Evolutionary conservation across 2,329 filamentous ascomycete genomes (phyloP).

Genomic region (Aureobasidium sp.): DNA sequence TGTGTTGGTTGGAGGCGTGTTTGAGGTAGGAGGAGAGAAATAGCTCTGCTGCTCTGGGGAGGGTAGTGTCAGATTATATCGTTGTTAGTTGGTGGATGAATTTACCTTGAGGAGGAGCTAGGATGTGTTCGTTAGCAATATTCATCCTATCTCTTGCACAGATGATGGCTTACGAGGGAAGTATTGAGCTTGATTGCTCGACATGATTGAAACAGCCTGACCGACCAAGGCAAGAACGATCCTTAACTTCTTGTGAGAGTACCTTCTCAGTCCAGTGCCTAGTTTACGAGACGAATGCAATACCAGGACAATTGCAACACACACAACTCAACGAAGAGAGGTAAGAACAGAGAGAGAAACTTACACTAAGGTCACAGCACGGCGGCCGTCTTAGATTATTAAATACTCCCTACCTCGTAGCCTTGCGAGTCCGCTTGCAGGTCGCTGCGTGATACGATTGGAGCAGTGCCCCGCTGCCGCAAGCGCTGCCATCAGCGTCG

Average conservation of each 20-base stretch:
- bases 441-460: not conserved
- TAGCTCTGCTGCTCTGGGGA: slow-evolving; percentile 9
- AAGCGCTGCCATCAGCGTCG: slow-evolving; percentile 10
- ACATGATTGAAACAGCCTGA: not conserved
- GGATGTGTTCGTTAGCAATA: not conserved
- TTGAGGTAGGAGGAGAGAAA: slow-evolving; percentile 9
- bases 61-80: not conserved
- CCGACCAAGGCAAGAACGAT: not conserved
- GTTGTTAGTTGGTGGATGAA: not conserved
- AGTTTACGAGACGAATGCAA: not conserved
- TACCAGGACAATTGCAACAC: not conserved
- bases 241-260: not conserved
- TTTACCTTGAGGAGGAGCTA: slow-evolving; percentile 8
- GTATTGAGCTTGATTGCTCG: slow-evolving; percentile 21
- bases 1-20: not conserved
- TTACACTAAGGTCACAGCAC: not conserved
- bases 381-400: not conserved
- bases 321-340: not conserved
- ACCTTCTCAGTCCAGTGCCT: not conserved
- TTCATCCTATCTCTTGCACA: not conserved
- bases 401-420: not conserved
- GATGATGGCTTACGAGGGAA: slow-evolving; percentile 22
- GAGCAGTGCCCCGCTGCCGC: not conserved
- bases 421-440: slow-evolving; percentile 1
- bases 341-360: not conserved